Percentiles rank a stretch among this genome's conserved stretches.
Evolutionary conservation across 139 green algal species (phyloP).

Genomic region (Micromonas pusilla): DNA sequence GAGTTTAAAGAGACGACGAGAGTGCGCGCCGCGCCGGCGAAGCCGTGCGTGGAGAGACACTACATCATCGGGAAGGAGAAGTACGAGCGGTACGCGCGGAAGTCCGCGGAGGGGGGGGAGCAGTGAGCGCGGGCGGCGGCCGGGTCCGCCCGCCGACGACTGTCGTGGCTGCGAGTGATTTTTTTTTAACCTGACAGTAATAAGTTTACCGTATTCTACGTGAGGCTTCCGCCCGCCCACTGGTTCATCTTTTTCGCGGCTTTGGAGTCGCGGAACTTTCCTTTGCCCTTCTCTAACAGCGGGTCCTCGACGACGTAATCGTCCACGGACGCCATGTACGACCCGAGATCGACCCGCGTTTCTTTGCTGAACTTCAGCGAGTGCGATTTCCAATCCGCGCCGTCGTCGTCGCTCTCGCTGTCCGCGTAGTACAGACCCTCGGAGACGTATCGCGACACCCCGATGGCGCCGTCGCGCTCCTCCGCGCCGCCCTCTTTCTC

Average conservation of each 20-base stretch:
- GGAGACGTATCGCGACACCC: constrained; percentile 9
- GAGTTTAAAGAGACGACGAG: too few relatives aligned
- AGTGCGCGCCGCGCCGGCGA: too few relatives aligned
- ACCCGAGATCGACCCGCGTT: constrained; percentile 47
- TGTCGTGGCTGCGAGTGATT: too few relatives aligned
- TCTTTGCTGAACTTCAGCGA: constrained; percentile 45
- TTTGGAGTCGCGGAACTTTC: constrained; percentile 47
- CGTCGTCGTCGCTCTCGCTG: constrained; percentile 37
- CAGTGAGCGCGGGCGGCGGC: too few relatives aligned
- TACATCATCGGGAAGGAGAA: too few relatives aligned
- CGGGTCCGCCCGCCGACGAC: too few relatives aligned
- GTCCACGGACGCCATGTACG: constrained; percentile 54
- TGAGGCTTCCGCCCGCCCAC: neutral
- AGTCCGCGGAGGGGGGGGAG: too few relatives aligned
- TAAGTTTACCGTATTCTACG: too few relatives aligned
- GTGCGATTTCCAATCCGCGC: constrained; percentile 34
- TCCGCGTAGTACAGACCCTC: constrained; percentile 29
- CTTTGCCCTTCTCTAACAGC: constrained; percentile 61
- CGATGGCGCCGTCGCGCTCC: neutral
- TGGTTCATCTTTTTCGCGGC: neutral
- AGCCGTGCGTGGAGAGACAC: too few relatives aligned
- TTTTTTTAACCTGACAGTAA: too few relatives aligned
- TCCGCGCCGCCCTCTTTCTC: neutral
- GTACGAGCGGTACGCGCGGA: too few relatives aligned
- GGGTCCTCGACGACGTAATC: constrained; percentile 76